Conservation (phyloP, 768 basidiomycete genomes). For the Cystoderma amianthinum region DNA sequence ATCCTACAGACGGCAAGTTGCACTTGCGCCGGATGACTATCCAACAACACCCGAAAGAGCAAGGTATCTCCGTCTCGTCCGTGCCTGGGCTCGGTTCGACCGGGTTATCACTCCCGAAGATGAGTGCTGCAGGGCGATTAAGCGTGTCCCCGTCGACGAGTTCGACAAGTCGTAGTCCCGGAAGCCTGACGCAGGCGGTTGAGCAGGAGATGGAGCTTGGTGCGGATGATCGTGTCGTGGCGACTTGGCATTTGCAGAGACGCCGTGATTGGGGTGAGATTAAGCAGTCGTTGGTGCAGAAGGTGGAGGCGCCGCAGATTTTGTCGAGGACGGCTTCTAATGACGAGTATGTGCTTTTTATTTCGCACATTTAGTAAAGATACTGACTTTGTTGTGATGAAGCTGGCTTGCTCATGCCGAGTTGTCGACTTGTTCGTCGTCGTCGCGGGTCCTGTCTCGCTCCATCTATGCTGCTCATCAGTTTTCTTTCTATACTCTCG, state of each 20-base stretch:
- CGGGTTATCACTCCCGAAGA: conserved; percentile 57
- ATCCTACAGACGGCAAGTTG: conserved; percentile 48
- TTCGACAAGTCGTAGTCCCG: background rate
- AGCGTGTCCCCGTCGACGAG: conserved; percentile 22
- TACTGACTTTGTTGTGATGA: conserved; percentile 2
- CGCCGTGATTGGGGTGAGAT: conserved; percentile 48
- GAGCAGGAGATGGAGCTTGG: conserved; percentile 25
- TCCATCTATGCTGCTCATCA: conserved; percentile 83
- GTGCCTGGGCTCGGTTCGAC: conserved; percentile 30
- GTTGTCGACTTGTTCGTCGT: conserved; percentile 64
- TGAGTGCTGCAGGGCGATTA: conserved; percentile 34
- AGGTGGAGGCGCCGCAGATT: background rate
- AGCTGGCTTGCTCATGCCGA: conserved; percentile 80
- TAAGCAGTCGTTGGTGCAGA: conserved; percentile 20
- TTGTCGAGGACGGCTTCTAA: conserved; percentile 5
- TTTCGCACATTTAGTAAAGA: conserved; percentile 2
- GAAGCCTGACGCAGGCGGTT: background rate
- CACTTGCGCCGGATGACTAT: conserved; percentile 47
- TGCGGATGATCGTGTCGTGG: conserved; percentile 35
- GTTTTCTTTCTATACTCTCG: conserved; percentile 72
- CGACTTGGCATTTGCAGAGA: conserved; percentile 60
- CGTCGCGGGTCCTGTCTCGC: conserved; percentile 55
- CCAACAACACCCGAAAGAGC: conserved; percentile 25
- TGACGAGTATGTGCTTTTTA: conserved; percentile 25
- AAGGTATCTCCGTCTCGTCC: conserved; percentile 19